Percentiles rank a stretch among this genome's conserved stretches.
phyloP scores from a whole-genome alignment of 1,139 yeast genomes.

The Yamadazyma aaseri region DNA sequence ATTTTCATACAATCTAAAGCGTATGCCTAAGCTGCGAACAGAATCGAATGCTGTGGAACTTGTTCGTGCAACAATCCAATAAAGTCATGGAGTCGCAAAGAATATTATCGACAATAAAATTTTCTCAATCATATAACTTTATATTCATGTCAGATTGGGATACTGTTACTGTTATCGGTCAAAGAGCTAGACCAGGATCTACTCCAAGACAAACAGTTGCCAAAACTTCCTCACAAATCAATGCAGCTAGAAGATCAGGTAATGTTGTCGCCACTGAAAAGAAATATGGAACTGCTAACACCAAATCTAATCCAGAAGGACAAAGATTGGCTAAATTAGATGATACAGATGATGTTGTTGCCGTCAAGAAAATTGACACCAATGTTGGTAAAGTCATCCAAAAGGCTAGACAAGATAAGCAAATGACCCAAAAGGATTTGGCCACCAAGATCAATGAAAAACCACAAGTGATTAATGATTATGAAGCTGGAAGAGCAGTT shows the following conservation, averaged over 20 bases:
- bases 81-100: not conserved
- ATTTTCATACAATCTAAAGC: too few species aligned
- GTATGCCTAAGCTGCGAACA: too few species aligned
- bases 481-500: constrained; percentile 94
- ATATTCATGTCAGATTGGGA: constrained; percentile 75
- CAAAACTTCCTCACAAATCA: constrained; percentile 70
- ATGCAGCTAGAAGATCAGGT: constrained; percentile 93
- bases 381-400: constrained; percentile 86
- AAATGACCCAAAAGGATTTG: constrained; percentile 88
- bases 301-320: constrained; percentile 78
- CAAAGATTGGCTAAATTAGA: constrained; percentile 93
- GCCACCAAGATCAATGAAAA: constrained; percentile 95
- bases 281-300: constrained; percentile 76
- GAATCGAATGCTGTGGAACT: not conserved
- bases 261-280: constrained; percentile 88
- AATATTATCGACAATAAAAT: constrained; percentile 1
- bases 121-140: not conserved
- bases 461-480: constrained; percentile 92
- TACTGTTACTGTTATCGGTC: constrained; percentile 81
- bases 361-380: constrained; percentile 83
- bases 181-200: constrained; percentile 81
- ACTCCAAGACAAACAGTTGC: constrained; percentile 90
- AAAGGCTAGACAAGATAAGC: constrained; percentile 85
- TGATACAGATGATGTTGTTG: constrained; percentile 89
- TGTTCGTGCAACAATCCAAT: too few species aligned